phyloP scores from a whole-genome alignment of 176 grass and related monocot species.

The Saccharum spontaneum region DNA sequence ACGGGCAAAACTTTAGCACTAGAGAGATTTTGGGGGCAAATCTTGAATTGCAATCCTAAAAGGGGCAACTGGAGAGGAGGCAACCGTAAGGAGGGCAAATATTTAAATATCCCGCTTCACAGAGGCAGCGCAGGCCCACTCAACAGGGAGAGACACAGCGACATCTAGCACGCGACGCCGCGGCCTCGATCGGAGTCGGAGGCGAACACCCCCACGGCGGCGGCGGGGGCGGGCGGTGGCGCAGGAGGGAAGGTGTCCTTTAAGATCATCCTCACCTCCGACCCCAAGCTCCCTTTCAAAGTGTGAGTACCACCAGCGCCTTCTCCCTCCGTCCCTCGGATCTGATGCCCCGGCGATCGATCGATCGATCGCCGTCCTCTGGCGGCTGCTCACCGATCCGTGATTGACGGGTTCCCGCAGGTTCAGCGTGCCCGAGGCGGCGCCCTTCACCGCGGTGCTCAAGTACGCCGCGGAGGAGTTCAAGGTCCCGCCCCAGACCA shows the following conservation, averaged over 20 bases:
- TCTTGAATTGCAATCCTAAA: too few relatives aligned
- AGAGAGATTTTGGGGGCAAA: too few relatives aligned
- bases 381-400: neutral
- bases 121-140: neutral
- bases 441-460: slow-evolving; percentile 95
- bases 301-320: slow-evolving; percentile 45
- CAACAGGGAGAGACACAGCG: neutral
- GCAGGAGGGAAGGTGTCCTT: slow-evolving; percentile 93
- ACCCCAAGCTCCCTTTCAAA: slow-evolving; percentile 99
- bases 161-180: neutral
- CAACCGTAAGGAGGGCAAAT: too few relatives aligned
- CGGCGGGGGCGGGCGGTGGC: neutral
- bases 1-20: too few relatives aligned
- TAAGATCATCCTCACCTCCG: slow-evolving; percentile 96
- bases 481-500: slow-evolving; percentile 98
- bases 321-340: neutral
- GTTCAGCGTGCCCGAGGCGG: slow-evolving; percentile 96
- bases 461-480: slow-evolving; percentile 98
- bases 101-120: too few relatives aligned
- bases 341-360: slow-evolving; percentile 14
- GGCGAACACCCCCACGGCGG: slow-evolving; percentile 13
- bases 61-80: too few relatives aligned
- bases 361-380: neutral
- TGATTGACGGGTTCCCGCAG: slow-evolving; percentile 41
- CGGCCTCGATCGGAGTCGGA: neutral